A percentile compares a stretch with the other conserved stretches of the same genome.
phyloP scores from a whole-genome alignment of 768 basidiomycete genomes.

The Cystofilobasidium ferigula region DNA sequence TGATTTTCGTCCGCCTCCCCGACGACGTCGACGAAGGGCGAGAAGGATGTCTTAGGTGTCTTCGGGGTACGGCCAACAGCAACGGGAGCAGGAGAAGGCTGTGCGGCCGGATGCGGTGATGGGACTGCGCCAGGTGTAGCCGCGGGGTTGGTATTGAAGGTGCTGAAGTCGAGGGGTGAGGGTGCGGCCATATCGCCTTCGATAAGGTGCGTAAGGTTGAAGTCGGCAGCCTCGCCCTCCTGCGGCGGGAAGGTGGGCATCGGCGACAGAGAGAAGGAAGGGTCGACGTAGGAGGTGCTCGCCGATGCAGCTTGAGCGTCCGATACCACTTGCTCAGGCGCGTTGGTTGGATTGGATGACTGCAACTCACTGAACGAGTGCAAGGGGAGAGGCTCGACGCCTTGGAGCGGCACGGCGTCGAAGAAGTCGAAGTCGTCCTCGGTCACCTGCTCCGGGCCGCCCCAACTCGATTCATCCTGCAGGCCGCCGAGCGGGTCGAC shows the following conservation, averaged over 20 bases:
- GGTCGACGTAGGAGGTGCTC: slow-evolving; percentile 3
- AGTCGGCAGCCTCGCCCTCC: background rate
- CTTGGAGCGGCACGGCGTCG: slow-evolving; percentile 40
- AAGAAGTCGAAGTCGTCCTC: slow-evolving; percentile 87
- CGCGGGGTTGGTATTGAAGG: background rate
- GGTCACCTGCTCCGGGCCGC: slow-evolving; percentile 45
- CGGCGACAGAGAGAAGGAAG: slow-evolving; percentile 12
- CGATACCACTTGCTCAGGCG: background rate
- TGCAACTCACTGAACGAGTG: background rate
- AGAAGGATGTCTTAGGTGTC: slow-evolving; percentile 18
- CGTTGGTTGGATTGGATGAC: background rate
- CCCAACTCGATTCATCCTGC: slow-evolving; percentile 33
- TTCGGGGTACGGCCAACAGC: slow-evolving; percentile 1
- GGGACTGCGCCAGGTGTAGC: background rate
- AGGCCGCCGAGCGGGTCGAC: background rate
- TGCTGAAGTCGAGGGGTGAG: slow-evolving; percentile 1
- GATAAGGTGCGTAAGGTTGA: background rate
- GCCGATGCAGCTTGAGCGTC: background rate
- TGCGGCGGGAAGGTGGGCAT: slow-evolving; percentile 6
- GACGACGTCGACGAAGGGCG: slow-evolving; percentile 23
- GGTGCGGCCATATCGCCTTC: slow-evolving; percentile 4
- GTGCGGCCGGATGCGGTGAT: background rate
- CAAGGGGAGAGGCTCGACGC: background rate
- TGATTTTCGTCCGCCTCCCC: slow-evolving; percentile 5
- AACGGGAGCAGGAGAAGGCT: slow-evolving; percentile 13